phyloP scores from a whole-genome alignment of 1,139 yeast species.

The Yamadazyma sp. region DNA sequence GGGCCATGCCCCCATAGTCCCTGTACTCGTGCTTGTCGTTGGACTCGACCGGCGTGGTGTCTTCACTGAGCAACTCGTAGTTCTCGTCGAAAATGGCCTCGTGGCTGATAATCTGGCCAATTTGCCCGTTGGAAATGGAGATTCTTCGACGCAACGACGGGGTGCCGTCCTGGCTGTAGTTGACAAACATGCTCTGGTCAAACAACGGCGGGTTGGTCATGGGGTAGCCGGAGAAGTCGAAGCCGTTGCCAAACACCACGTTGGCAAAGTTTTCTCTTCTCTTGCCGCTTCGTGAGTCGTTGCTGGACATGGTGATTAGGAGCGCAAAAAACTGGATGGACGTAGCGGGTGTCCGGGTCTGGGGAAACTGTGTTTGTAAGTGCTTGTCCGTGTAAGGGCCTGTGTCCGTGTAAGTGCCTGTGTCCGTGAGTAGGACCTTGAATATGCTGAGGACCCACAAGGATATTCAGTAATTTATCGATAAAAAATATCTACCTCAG shows the following conservation, averaged over 20 bases:
- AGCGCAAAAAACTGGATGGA: no score
- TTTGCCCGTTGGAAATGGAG: slow-evolving; percentile 78
- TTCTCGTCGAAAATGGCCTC: slow-evolving; percentile 39
- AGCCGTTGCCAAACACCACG: slow-evolving; percentile 29
- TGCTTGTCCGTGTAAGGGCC: no score
- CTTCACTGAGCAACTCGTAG: slow-evolving; percentile 12
- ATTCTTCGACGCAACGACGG: slow-evolving; percentile 57
- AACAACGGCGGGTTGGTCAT: slow-evolving; percentile 66
- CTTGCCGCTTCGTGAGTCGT: slow-evolving; percentile 1
- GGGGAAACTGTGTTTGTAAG: no score
- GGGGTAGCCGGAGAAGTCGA: slow-evolving; percentile 52
- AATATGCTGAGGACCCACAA: no score
- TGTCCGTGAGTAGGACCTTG: no score
- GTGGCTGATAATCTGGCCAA: slow-evolving; percentile 61
- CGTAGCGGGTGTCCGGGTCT: no score
- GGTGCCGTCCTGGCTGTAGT: slow-evolving; percentile 40
- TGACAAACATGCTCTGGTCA: slow-evolving; percentile 51
- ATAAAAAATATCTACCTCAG: no score
- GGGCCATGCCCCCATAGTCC: background rate
- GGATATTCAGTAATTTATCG: no score
- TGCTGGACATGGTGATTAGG: slow-evolving; percentile 2
- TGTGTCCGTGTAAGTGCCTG: no score
- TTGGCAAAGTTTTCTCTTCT: slow-evolving; percentile 1
- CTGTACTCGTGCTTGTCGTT: slow-evolving; percentile 1
- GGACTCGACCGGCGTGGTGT: slow-evolving; percentile 12